These are phyloP conservation scores for Boletus sp. DNA, from an alignment of 1,284 basidiomycete genomes.

Conservation along the genomic window DNA sequence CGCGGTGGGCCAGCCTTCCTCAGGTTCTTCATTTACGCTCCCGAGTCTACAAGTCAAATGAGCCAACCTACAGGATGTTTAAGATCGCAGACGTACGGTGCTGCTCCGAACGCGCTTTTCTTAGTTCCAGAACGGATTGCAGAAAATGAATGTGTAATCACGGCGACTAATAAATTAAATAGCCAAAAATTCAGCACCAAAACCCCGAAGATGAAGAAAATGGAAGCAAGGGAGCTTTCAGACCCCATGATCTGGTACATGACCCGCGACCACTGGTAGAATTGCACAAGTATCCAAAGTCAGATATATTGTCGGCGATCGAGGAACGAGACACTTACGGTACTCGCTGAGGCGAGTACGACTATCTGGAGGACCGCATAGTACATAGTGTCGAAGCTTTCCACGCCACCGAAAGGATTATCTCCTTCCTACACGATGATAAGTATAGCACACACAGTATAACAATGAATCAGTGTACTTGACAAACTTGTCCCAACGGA, in stretches of 20 bases:
- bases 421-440: constrained; percentile 45
- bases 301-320: neutral
- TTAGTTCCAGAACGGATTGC: constrained; percentile 87
- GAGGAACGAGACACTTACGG: constrained; percentile 41
- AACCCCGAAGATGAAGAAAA: constrained; percentile 86
- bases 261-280: constrained; percentile 60
- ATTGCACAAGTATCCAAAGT: neutral
- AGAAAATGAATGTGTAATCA: constrained; percentile 93
- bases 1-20: constrained; percentile 55
- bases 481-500: constrained; percentile 76
- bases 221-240: constrained; percentile 83
- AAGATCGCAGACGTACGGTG: constrained; percentile 45
- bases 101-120: constrained; percentile 90
- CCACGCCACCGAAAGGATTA: constrained; percentile 68
- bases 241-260: constrained; percentile 94
- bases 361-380: constrained; percentile 81
- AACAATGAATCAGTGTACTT: constrained; percentile 39
- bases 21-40: constrained; percentile 47
- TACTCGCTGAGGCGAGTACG: constrained; percentile 79
- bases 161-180: constrained; percentile 93
- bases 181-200: constrained; percentile 91
- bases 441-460: neutral
- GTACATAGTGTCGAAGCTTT: constrained; percentile 92
- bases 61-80: neutral
- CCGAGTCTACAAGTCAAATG: constrained; percentile 37